Conservation (phyloP, 192 early-diverging fungal species). For the Backusella liffmaniae region DNA sequence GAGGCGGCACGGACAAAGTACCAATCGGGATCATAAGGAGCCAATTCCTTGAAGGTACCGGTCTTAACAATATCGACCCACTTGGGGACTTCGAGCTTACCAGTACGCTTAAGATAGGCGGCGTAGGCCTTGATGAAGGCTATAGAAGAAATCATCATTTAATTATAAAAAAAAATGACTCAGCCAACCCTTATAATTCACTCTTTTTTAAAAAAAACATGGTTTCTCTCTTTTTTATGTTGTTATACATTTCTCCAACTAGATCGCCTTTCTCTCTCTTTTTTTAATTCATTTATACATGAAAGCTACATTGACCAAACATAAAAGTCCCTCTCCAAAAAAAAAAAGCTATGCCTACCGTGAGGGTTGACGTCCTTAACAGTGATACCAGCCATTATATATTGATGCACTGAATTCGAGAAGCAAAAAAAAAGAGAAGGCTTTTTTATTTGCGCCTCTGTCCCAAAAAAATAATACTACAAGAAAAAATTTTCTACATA, state of each 20-base stretch:
- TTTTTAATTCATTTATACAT: too few species aligned
- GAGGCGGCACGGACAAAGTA: constrained; percentile 97
- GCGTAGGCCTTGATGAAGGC: constrained; percentile 97
- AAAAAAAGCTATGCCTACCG: constrained; percentile 37
- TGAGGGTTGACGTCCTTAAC: constrained; percentile 98
- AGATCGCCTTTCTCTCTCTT: background rate
- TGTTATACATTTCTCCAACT: background rate
- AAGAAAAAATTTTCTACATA: background rate
- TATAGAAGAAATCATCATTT: constrained; percentile 4
- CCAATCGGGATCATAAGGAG: constrained; percentile 99
- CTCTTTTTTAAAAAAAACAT: background rate
- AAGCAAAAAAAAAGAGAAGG: constrained; percentile 20
- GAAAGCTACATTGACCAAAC: too few species aligned
- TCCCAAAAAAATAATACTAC: constrained; percentile 9
- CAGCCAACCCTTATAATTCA: background rate
- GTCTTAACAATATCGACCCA: constrained; percentile 99
- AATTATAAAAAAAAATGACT: background rate
- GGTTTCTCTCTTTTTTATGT: background rate
- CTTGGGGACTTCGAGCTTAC: constrained; percentile 98
- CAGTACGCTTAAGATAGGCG: constrained; percentile 98
- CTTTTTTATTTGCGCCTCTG: background rate
- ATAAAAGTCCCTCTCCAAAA: background rate
- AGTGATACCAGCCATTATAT: constrained; percentile 67
- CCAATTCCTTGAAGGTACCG: constrained; percentile 93
- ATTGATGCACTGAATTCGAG: constrained; percentile 22